Base-by-base conservation (phyloP, 805 yeast genomes). In the Yarrowia porcina region DNA sequence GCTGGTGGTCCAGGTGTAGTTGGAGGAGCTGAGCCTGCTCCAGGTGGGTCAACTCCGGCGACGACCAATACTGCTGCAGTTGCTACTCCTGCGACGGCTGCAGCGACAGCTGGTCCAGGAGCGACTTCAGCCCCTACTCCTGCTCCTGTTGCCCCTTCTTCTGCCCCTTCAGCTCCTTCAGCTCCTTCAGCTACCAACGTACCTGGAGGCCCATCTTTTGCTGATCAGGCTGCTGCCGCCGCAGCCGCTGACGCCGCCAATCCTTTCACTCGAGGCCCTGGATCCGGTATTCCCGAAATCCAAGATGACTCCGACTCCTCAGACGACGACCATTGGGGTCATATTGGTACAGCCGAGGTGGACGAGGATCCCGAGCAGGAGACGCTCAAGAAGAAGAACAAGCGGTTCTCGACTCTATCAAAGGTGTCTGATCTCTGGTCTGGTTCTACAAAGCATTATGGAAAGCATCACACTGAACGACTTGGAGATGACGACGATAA, bases 401-500 rank as follows among this genome's bases (percentile, higher is more conserved):
- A 56, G 49, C 35, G 45, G 18, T 33, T 32, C 32, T 39, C 36
- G 6, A 27, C 44, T 10, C 18, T 39, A 20, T 23, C 64, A 17
- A 56, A 36, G 42, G 56, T 38, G 41, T 45, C 45, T 18, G 52
- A 30, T 28, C 33, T 32, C 47, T 61, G 61, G 42, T 30, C 30
- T 7, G 63, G 36, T 2, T 50, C 65, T 18, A 36, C 50, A 42
- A 38, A 27, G 20, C 61, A 56, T 13, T 56, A 39, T n/a, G 49
- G 49, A 12, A 56, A 56, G 17, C 61, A 56, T 49, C 61, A 56
- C 21, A 39, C 61, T 5, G 61, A 56, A 30, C 38, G 38, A 12
- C 61, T 56, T 7, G 60, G 63, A 10, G 56, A 64, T 20, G 74
- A 72, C 0, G 82, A 80, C 32, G 88, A 85, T 67, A 77, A 78